Evolutionary conservation across 2,329 filamentous ascomycete species (phyloP).

Genomic region (Xenoacremonium recifei): DNA sequence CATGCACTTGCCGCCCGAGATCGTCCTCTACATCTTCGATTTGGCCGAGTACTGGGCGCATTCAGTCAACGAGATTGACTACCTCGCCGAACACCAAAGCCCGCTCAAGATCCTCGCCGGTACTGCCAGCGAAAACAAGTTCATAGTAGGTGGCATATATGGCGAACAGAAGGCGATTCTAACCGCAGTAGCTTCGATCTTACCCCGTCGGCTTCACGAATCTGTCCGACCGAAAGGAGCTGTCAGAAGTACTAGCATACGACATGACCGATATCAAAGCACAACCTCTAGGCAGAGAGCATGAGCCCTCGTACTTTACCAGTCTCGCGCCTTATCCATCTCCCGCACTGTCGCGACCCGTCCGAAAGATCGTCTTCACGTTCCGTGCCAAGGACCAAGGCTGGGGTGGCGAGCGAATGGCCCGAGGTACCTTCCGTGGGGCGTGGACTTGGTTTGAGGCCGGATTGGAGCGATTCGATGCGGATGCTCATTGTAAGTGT

Average conservation of each 20-base stretch:
- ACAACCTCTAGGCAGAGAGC: conserved; percentile 22
- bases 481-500: conserved; percentile 28
- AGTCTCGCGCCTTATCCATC: conserved; percentile 37
- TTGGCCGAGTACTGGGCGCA: conserved; percentile 63
- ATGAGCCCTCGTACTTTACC: conserved; percentile 28
- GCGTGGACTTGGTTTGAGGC: conserved; percentile 65
- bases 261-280: conserved; percentile 29
- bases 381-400: conserved; percentile 59
- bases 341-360: conserved; percentile 45
- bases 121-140: conserved; percentile 27
- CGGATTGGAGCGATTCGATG: conserved; percentile 56
- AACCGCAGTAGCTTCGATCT: conserved; percentile 32
- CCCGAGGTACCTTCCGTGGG: conserved; percentile 40
- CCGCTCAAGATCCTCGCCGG: conserved; percentile 22
- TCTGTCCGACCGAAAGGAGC: conserved; percentile 22
- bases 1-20: conserved; percentile 49
- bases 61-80: conserved; percentile 35
- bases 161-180: neutral
- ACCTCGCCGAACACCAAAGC: conserved; percentile 16
- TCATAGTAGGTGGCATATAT: conserved; percentile 28
- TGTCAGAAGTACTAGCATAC: conserved; percentile 29
- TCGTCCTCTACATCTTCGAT: conserved; percentile 57
- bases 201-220: conserved; percentile 36
- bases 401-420: conserved; percentile 38
- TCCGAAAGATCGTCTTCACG: conserved; percentile 61